Base-by-base conservation (phyloP, 352 stramenopile genomes). In the Blastocystis sp. region DNA sequence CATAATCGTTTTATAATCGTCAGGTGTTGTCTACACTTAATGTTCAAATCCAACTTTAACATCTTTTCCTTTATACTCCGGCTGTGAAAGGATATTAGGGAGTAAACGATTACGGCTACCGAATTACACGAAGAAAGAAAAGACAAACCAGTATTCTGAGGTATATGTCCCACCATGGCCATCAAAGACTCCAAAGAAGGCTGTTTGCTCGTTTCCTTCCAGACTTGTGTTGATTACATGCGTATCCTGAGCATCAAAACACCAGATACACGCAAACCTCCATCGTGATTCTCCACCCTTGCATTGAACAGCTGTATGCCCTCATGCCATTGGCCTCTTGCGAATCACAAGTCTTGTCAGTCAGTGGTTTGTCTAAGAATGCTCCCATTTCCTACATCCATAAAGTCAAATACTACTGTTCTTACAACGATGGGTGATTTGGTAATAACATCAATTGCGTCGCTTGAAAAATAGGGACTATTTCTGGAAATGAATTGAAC, bases 271-370 rank as follows among this genome's bases (percentile, higher is more conserved):
- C 19, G 2, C 12, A n/a, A n/a, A 88, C 87, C 69, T 90, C 89
- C 89, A 90, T 89, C 21, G 46, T 89, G 39, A 89, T 88, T 71
- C 89, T 83, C 89, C 89, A 90, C 24, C 89, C 89, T 54, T 90
- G 89, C 88, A 90, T 90, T 29, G 88, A 89, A 0, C 56, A 89
- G 51, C 90, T 75, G 56, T 77, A 86, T 7, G 59, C 88, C 29
- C 75, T 89, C 59, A 89, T 83, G 16, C 66, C 77, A 74, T 87
- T 81, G 0, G 63, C 88, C 29, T 80, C 56, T 24, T 74, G 32
- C 14, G 77, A 74, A 54, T 74, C 52, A 49, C 66, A 80, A 49
- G 88, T 78, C 65, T 89, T 89, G 39, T 87, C 66, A 19, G 81
- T 89, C 21, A 89, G 21, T 21, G 88, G 88, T 52, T 89, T 89